Conservation (phyloP, 1,284 basidiomycete species). For the Cryptococcus floricola region DNA sequence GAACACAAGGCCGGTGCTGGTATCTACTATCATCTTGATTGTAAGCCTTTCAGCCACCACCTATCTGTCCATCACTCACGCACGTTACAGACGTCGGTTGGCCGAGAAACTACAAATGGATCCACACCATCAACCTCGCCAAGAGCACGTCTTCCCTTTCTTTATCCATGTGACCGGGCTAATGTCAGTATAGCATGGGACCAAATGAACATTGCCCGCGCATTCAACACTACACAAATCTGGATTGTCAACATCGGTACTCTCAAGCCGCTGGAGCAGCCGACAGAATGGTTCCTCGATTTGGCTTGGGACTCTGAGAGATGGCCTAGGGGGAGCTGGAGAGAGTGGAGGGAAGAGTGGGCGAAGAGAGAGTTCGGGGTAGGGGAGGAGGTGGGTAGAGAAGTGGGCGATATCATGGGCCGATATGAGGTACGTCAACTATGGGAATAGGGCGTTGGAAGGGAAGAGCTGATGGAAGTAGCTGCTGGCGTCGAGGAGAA, state of each 20-base stretch:
- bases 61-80: too few species aligned
- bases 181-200: slow-evolving; percentile 21
- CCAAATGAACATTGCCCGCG: slow-evolving; percentile 32
- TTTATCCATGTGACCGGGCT: not conserved
- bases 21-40: slow-evolving; percentile 61
- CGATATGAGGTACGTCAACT: slow-evolving; percentile 14
- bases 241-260: slow-evolving; percentile 31
- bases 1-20: slow-evolving; percentile 61
- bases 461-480: not conserved
- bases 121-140: slow-evolving; percentile 29
- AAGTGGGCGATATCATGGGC: slow-evolving; percentile 27
- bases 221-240: slow-evolving; percentile 31
- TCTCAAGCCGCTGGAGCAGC: slow-evolving; percentile 29
- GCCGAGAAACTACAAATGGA: slow-evolving; percentile 49
- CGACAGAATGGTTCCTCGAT: slow-evolving; percentile 24
- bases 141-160: slow-evolving; percentile 14
- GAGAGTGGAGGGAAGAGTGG: slow-evolving; percentile 21
- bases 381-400: slow-evolving; percentile 17
- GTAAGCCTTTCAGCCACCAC: slow-evolving; percentile 7
- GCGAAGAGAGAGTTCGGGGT: slow-evolving; percentile 28
- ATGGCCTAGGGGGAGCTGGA: slow-evolving; percentile 20
- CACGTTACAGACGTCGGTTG: slow-evolving; percentile 21
- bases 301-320: slow-evolving; percentile 28
- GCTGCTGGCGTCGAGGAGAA: slow-evolving; percentile 38
- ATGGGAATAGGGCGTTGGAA: too few species aligned